These are phyloP conservation scores for Xylaria sp. DNA, from an alignment of 2,329 filamentous ascomycete genomes.

Conservation along the genomic window DNA sequence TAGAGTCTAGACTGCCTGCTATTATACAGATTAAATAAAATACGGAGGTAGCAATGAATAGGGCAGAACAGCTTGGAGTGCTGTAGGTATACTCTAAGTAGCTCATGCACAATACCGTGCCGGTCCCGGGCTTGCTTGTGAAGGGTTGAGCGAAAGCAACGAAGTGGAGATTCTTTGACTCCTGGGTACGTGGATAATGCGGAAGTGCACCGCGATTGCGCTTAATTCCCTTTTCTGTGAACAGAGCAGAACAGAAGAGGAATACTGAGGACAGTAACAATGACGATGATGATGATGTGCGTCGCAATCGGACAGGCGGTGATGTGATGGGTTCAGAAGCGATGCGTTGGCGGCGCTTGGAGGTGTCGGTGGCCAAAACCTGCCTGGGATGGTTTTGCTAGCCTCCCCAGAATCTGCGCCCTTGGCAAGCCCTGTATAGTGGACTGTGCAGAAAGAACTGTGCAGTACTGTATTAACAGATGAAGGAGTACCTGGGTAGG, in stretches of 20 bases:
- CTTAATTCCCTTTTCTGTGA: conserved; percentile 4
- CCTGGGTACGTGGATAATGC: conserved; percentile 21
- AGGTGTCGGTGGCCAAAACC: conserved; percentile 38
- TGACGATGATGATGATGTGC: conserved; percentile 27
- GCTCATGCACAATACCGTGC: not conserved
- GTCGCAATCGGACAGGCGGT: conserved; percentile 38
- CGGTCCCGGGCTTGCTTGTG: not conserved
- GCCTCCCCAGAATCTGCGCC: conserved; percentile 4
- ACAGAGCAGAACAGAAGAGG: not conserved
- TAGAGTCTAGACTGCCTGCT: conserved; percentile 1
- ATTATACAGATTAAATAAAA: conserved; percentile 6
- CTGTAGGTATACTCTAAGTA: not conserved
- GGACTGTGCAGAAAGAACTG: not conserved
- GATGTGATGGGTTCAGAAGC: conserved; percentile 38
- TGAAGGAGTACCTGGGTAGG: not conserved
- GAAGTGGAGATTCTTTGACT: conserved; percentile 20
- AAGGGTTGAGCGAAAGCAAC: conserved; percentile 4
- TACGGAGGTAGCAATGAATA: not conserved
- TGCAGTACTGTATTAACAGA: not conserved
- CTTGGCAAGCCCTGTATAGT: conserved; percentile 19
- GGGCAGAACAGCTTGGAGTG: not conserved
- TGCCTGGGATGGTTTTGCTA: conserved; percentile 19
- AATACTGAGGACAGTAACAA: not conserved
- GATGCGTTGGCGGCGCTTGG: conserved; percentile 39
- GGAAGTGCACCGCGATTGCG: conserved; percentile 33